Evolutionary conservation across 139 green algal species (phyloP), one percentile per base, ranked within the genome.

Genomic region (Chlamydomonas sp.): DNA sequence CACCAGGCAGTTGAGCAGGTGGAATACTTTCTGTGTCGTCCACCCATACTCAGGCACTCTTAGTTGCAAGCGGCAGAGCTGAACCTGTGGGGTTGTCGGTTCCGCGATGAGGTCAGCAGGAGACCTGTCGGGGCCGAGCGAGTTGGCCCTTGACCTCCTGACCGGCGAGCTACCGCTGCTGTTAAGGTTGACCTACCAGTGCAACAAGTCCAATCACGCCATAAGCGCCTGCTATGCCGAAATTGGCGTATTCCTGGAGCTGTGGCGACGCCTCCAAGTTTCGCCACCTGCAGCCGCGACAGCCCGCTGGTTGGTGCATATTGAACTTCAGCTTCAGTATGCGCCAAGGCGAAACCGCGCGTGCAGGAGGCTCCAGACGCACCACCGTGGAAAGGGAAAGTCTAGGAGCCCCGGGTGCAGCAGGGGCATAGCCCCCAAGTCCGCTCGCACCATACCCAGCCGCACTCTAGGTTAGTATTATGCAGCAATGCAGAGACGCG

Each of bases 1-100:
- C 1, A 98, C 93, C n/a, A 99, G 64, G 78, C 95, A 96, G 89
- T 99, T 99, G 12, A 99, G 94, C 12, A 99, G 93, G 88, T 99
- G 97, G 89, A 99, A 99, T 17, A 99, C 97, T 91, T 99, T 99
- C 83, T 99, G 98, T 14, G 98, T 99, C 14, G 98, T 99, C 98
- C 98, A 99, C 14, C 98, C 98, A 86, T 98, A 99, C 91, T 99
- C 96, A 8, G 98, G 98, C 59, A 99, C 96, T 3, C 98, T 92
- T 74, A 94, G 78, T 88, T 99, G 98, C 49, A 99, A 99, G 18
- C 97, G 90, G 0, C 97, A 85, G 3, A 98, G 92, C 88, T 98
- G 96, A 0, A 98, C 89, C 91, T 97, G 92, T 77, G 85, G 49
- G n/a, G 3, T 59, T 1, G 15, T 14, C 10, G 1, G 31, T 75